A percentile compares a stretch with the other conserved stretches of the same genome.
phyloP scores from a whole-genome alignment of 306 rosid species.

The Mucuna pruriens region DNA sequence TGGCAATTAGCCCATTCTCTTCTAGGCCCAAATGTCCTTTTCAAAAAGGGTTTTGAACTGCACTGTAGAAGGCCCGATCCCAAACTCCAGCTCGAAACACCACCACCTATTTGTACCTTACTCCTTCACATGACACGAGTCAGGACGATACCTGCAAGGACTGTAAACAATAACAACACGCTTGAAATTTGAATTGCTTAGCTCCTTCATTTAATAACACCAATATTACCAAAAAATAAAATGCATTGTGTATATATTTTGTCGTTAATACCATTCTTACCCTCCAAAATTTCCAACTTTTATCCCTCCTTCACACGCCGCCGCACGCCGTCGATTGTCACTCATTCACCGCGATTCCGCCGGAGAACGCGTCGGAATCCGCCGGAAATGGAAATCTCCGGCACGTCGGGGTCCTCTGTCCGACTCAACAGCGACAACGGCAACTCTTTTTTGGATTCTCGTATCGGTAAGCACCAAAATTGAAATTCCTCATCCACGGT shows the following conservation, averaged over 20 bases:
- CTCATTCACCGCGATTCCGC: conserved; percentile 38
- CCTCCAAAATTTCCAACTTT: conserved; percentile 45
- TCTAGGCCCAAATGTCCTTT: background rate
- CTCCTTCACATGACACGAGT: background rate
- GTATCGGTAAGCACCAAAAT: conserved; percentile 46
- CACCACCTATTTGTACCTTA: background rate
- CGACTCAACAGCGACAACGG: conserved; percentile 45
- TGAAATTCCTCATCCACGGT: background rate
- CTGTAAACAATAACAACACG: conserved; percentile 1
- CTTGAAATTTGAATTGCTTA: background rate
- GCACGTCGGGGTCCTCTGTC: conserved; percentile 51
- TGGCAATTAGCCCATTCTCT: background rate
- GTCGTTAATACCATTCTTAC: conserved; percentile 53
- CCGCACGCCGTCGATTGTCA: conserved; percentile 27
- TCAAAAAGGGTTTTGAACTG: background rate
- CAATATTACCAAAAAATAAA: background rate
- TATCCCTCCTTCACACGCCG: conserved; percentile 16
- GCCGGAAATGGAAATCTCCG: conserved; percentile 52
- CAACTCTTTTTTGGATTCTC: conserved; percentile 52
- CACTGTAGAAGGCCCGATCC: background rate
- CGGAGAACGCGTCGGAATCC: conserved; percentile 49
- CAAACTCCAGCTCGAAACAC: background rate
- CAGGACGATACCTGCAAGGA: background rate
- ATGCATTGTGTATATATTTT: conserved; percentile 40
- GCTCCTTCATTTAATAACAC: conserved; percentile 4